Evolutionary conservation across 495 filamentous ascomycete genomes (phyloP).

Genomic region (Cudoniella acicularis): DNA sequence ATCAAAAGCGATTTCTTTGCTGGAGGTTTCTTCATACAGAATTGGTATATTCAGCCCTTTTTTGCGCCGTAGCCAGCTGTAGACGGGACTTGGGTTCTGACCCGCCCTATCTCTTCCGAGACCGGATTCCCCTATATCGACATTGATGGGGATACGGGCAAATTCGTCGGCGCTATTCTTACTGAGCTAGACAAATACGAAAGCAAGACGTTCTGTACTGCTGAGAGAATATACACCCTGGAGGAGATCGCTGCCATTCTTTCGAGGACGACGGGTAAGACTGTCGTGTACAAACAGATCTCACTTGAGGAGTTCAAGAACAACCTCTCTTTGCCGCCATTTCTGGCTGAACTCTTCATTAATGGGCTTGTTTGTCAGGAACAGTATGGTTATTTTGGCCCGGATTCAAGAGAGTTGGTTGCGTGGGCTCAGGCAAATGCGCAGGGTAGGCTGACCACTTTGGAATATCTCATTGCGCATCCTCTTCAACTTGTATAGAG

Average conservation of each 20-base stretch:
- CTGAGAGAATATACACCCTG: slow-evolving; percentile 33
- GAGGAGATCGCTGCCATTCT: slow-evolving; percentile 36
- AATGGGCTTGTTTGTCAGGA: slow-evolving; percentile 36
- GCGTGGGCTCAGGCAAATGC: slow-evolving; percentile 35
- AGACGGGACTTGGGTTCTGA: slow-evolving; percentile 33
- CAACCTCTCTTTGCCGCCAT: slow-evolving; percentile 25
- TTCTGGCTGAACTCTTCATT: slow-evolving; percentile 25
- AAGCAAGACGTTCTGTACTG: slow-evolving; percentile 41
- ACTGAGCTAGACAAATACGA: slow-evolving; percentile 47
- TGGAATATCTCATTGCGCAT: slow-evolving; percentile 40
- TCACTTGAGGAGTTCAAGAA: slow-evolving; percentile 33
- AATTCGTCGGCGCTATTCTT: slow-evolving; percentile 50
- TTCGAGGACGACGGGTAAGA: slow-evolving; percentile 42
- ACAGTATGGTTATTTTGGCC: slow-evolving; percentile 46
- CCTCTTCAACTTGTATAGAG: slow-evolving; percentile 25
- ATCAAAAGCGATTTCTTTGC: slow-evolving; percentile 42
- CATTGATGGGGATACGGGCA: slow-evolving; percentile 43
- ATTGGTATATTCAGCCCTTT: slow-evolving; percentile 30
- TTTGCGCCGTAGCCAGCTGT: slow-evolving; percentile 22
- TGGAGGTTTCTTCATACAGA: slow-evolving; percentile 48
- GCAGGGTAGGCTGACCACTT: slow-evolving; percentile 36
- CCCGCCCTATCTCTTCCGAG: slow-evolving; percentile 25
- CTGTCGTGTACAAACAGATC: slow-evolving; percentile 41
- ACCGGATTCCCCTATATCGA: slow-evolving; percentile 41
- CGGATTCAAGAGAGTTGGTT: slow-evolving; percentile 35